A percentile compares a stretch with the other conserved stretches of the same genome.
Conservation (phyloP, 2,329 filamentous ascomycete genomes). For the Coleophoma crateriformis region DNA sequence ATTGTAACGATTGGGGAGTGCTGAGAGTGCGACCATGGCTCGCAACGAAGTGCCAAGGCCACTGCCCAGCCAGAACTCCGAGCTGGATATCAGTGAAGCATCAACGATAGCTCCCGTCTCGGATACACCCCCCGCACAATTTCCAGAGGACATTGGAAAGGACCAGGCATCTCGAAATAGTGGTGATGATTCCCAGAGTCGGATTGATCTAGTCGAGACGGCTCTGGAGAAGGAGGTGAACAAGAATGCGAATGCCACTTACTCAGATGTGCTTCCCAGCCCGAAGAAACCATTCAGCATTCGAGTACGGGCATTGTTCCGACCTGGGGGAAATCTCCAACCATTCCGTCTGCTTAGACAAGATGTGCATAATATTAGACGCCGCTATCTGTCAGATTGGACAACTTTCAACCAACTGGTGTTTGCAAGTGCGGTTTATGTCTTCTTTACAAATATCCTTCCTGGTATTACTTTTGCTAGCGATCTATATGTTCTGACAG, state of each 20-base stretch:
- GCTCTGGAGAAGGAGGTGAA: constrained; percentile 6
- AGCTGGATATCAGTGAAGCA: not conserved
- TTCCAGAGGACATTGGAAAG: not conserved
- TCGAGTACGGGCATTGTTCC: constrained; percentile 13
- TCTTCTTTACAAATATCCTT: constrained; percentile 63
- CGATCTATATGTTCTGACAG: constrained; percentile 57
- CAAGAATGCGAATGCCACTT: not conserved
- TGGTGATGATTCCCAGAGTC: not conserved
- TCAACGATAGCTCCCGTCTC: not conserved
- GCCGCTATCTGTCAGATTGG: constrained; percentile 48
- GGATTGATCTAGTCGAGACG: not conserved
- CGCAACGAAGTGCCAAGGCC: too few species aligned
- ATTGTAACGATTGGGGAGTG: not conserved
- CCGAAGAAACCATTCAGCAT: constrained; percentile 4
- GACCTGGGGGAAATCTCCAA: constrained; percentile 35
- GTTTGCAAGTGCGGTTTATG: constrained; percentile 57
- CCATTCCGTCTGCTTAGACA: constrained; percentile 48
- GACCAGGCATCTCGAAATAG: not conserved
- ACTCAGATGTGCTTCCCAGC: not conserved
- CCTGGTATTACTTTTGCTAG: constrained; percentile 64
- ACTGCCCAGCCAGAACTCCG: not conserved
- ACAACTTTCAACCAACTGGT: constrained; percentile 57
- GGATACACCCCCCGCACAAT: not conserved
- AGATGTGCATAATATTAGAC: constrained; percentile 39
- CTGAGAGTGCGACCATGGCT: not conserved